phyloP scores from a whole-genome alignment of 768 basidiomycete genomes.

The Rhodotorula graminis region DNA sequence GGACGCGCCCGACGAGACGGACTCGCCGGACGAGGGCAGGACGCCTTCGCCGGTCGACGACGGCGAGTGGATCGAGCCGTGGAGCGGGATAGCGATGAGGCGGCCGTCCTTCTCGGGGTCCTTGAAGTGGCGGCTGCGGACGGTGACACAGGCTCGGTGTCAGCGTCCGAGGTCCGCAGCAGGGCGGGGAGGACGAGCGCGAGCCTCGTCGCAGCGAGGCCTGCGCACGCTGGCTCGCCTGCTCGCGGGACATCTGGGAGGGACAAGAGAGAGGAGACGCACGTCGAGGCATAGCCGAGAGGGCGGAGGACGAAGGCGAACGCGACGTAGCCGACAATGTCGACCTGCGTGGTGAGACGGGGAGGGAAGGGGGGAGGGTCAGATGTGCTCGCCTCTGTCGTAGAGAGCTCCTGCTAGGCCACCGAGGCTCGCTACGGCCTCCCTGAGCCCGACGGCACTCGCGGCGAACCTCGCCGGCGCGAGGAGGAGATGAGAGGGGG shows the following conservation, averaged over 20 bases:
- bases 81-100: neutral
- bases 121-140: constrained; percentile 30
- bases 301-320: constrained; percentile 30
- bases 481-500: neutral
- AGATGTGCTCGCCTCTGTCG: no score
- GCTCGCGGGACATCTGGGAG: no score
- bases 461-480: neutral
- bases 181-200: neutral
- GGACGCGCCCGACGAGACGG: constrained; percentile 13
- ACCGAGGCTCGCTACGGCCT: no score
- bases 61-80: neutral
- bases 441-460: neutral
- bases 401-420: no score
- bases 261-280: neutral
- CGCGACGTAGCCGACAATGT: constrained; percentile 22
- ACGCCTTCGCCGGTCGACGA: constrained; percentile 2
- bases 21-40: constrained; percentile 9
- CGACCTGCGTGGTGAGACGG: neutral
- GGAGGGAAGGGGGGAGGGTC: neutral
- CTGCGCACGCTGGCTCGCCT: no score
- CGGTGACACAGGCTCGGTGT: neutral
- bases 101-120: constrained; percentile 28
- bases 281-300: constrained; percentile 31
- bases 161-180: neutral
- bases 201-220: no score